Conservation (phyloP, 805 yeast species). For the Clavispora asparagi region DNA sequence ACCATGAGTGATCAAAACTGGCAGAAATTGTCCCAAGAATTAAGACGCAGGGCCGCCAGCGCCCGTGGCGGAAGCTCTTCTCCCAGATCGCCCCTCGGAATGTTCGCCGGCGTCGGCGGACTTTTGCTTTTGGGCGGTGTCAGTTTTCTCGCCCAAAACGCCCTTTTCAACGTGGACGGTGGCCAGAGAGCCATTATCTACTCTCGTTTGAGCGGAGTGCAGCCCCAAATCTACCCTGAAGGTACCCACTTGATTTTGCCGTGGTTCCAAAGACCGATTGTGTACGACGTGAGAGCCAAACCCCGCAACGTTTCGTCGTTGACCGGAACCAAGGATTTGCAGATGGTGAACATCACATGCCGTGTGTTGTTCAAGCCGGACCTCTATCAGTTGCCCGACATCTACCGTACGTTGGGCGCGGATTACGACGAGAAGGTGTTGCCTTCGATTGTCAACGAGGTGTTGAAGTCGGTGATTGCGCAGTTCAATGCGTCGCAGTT, state of each 20-base stretch:
- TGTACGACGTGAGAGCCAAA: conserved; percentile 90
- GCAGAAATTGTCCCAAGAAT: conserved; percentile 37
- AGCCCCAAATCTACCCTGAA: conserved; percentile 76
- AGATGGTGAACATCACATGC: conserved; percentile 99
- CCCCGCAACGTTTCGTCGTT: conserved; percentile 91
- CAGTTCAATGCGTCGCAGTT: conserved; percentile 98
- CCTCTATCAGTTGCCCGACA: conserved; percentile 67
- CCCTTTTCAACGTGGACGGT: conserved; percentile 74
- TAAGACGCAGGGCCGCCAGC: conserved; percentile 30
- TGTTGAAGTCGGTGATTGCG: conserved; percentile 92
- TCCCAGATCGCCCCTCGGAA: conserved; percentile 33
- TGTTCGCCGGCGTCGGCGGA: conserved; percentile 41
- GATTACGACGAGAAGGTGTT: conserved; percentile 96
- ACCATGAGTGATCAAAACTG: conserved; percentile 38
- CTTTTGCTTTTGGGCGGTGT: conserved; percentile 36
- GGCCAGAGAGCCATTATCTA: conserved; percentile 97
- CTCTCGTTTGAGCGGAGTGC: conserved; percentile 81
- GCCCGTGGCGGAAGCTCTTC: conserved; percentile 23
- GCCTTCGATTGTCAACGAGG: conserved; percentile 98
- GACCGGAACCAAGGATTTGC: conserved; percentile 96
- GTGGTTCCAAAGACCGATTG: conserved; percentile 89
- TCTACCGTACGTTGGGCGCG: conserved; percentile 86
- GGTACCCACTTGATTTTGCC: conserved; percentile 95
- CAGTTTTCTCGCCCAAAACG: conserved; percentile 33
- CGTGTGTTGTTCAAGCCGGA: conserved; percentile 92